A percentile compares a stretch with the other conserved stretches of the same genome.
These are phyloP conservation scores for Penicillium sp. DNA, from an alignment of 2,329 filamentous ascomycete genomes.

Conservation along the genomic window DNA sequence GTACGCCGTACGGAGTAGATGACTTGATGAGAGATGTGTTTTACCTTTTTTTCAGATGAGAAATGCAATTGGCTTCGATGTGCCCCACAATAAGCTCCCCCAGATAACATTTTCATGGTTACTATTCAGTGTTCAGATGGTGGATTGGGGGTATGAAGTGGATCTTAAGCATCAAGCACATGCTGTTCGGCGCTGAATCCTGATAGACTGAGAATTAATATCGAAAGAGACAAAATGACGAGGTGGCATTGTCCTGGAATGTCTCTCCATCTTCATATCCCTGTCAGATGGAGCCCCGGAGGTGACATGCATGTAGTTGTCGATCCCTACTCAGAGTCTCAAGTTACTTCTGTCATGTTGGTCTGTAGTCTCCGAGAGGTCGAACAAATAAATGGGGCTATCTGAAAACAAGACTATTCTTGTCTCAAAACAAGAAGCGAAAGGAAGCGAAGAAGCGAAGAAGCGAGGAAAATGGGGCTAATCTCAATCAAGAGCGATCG, in stretches of 20 bases:
- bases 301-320: not conserved
- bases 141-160: not conserved
- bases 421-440: not conserved
- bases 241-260: no score
- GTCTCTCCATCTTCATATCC: no score
- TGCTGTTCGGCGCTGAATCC: slow-evolving; percentile 2
- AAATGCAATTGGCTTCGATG: not conserved
- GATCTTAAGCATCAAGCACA: slow-evolving; percentile 2
- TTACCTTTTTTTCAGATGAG: no score
- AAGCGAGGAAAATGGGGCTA: not conserved
- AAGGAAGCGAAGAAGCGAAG: not conserved
- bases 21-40: slow-evolving; percentile 3
- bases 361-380: not conserved
- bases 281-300: no score
- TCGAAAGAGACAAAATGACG: not conserved
- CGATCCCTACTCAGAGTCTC: slow-evolving; percentile 18
- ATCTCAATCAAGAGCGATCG: not conserved
- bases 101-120: no score
- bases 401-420: no score
- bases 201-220: slow-evolving; percentile 5
- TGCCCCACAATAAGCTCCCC: no score
- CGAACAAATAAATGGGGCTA: no score
- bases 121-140: no score
- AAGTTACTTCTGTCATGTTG: slow-evolving; percentile 11
- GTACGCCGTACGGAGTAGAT: no score